Evolutionary conservation across 495 filamentous ascomycete species (phyloP).

Genomic region (Entonaema liquescens): DNA sequence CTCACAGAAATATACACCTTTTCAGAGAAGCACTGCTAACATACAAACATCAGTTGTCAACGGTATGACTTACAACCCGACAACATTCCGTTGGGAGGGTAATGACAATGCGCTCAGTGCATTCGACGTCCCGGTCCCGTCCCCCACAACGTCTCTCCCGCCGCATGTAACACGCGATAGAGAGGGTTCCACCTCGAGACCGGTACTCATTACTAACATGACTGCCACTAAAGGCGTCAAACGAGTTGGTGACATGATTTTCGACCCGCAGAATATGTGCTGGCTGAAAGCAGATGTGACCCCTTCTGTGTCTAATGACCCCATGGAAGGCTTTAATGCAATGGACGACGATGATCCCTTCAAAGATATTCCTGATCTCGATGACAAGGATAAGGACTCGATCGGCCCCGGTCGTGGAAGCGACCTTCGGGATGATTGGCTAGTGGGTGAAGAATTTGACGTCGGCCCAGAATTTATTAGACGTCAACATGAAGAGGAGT

Average conservation of each 20-base stretch:
- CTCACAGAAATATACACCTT: background rate
- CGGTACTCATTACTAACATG: constrained; percentile 93
- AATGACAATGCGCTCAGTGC: constrained; percentile 84
- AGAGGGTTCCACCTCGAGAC: constrained; percentile 72
- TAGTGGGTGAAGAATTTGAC: constrained; percentile 96
- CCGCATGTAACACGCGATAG: constrained; percentile 60
- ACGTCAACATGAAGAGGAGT: constrained; percentile 89
- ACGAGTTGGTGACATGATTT: constrained; percentile 94
- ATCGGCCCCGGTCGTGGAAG: constrained; percentile 51
- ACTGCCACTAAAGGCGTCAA: constrained; percentile 79
- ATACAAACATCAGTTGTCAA: constrained; percentile 70
- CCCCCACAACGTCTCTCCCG: constrained; percentile 57
- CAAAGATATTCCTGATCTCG: constrained; percentile 64
- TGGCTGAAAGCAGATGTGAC: constrained; percentile 78
- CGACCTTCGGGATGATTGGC: constrained; percentile 77
- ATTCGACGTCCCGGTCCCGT: constrained; percentile 70
- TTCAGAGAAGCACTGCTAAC: constrained; percentile 33
- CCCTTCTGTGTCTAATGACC: constrained; percentile 53
- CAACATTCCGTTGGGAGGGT: constrained; percentile 88
- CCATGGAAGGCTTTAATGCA: constrained; percentile 80
- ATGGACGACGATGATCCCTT: constrained; percentile 71
- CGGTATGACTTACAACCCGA: constrained; percentile 94
- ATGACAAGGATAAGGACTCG: constrained; percentile 59
- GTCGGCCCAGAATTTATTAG: constrained; percentile 93
- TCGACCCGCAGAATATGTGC: constrained; percentile 94